Base-by-base conservation (phyloP, 352 stramenopile species). In the Halophytophthora polymorphica region DNA sequence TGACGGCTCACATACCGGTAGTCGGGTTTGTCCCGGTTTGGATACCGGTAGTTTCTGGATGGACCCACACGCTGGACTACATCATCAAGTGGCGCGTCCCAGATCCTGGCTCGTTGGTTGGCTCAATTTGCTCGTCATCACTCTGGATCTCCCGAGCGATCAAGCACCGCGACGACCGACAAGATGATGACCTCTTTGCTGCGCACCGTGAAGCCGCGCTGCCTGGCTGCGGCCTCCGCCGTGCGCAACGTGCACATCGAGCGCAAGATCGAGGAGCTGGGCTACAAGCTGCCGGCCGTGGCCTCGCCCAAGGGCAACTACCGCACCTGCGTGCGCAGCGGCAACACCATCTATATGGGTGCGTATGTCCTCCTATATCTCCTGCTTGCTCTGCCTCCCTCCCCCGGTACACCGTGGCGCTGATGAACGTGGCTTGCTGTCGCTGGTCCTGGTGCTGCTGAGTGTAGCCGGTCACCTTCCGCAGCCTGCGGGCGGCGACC, bases 251-350 rank as follows among this genome's bases (percentile, higher is more conserved):
- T 95, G 52, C 86, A 95, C 66, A 84, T 88, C 19, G 79, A 96
- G 57, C 69, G 72, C 57, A 83, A 86, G 45, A 67, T 97, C 37
- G 70, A 91, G 65, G 70, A 95, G 52, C 64, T 96, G 42, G 88
- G 89, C 50, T 90, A 95, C 64, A 69, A 57, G 50, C 76, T 97
- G 37, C 90, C 88, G 25, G 66, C 75, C 3, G 78, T 93, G 38
- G 82, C 83, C 31, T 64, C 82, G 49, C 87, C 89, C 50, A 96
- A 97, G 74, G 90, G 88, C 54, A 96, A 94, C 66, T 97, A 97
- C 71, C 82, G 85, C 61, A 90, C 71, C 23, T 82, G 67, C 34
- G 73, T 96, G 56, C 79, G 84, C 50, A 68, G 59, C 23, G 87
- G 87, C 63, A 95, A 95, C 74, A 73, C 80, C 51, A 73, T 97